Evolutionary conservation across 106 monocot genomes (phyloP), one percentile per base, ranked within the genome.

Genomic region (Phalaenopsis equestris): DNA sequence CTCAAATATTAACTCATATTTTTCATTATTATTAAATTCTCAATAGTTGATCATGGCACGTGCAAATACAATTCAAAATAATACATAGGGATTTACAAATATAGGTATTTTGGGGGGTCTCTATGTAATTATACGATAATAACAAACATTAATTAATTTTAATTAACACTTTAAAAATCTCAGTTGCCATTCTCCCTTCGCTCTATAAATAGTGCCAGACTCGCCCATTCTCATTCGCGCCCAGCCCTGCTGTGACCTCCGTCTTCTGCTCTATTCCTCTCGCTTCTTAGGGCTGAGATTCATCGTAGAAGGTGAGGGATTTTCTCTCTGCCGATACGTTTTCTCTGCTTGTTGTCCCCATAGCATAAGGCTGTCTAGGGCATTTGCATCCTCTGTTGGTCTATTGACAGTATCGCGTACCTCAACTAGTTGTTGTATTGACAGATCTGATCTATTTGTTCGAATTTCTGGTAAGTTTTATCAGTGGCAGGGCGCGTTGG

Each of bases 171-270:
- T 6, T 30, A 30, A 45, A 45, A 4, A 45, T 12, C 52, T 2
- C 12, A 52, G 12, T 52, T 12, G 10, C 12, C 52, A 14, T 3
- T 72, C 72, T 36, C 72, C 24, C 64, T 10, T 72, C 41, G n/a
- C 16, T 12, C 82, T 82, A 82, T 82, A 82, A 82, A 82, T 82
- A 82, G 15, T 16, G 47, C 61, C 76, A 6, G 9, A 41, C 42
- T 61, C 82, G 18, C 64, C 56, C 16, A 7, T 15, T 74, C 56
- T 75, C 36, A 76, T 77, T 77, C 82, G 82, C 82, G 64, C 76
- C 65, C 65, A 5, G 74, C 74, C 82, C 47, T 76, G 48, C 58
- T 23, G 58, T 74, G 58, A 30, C 42, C 1, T 67, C 52, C 43
- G 82, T 11, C 41, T 64, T 65, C 67, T 47, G 39, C 64, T 65